Evolutionary conservation across 2,329 filamentous ascomycete genomes (phyloP), one percentile per base, ranked within the genome.

Genomic region (Uncinocarpus reesii): DNA sequence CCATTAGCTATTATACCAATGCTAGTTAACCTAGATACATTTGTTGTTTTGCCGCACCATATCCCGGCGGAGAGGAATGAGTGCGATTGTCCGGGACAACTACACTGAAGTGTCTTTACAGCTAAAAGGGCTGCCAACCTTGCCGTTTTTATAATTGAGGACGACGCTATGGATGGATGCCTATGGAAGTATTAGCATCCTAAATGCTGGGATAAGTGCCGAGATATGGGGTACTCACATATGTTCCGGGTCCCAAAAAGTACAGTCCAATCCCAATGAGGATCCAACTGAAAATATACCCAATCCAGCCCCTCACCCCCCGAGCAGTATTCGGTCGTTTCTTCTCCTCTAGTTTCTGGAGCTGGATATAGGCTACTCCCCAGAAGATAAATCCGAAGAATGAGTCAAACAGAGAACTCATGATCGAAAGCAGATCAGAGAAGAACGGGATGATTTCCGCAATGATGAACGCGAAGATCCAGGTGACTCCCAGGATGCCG

Each of bases 371-470:
- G 1, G 69, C 69, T 1, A 67, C 63, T 13, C 68, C 69, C 69
- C 69, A 95, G 72, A 95, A 95, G 61, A 95, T 94, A 72, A 95
- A 95, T 20, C 89, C 89, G 59, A 72, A 72, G 56, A 72, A 71
- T 0, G 84, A 90, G 67, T 95, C 87, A 61, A 95, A 95, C 1
- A 95, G 76, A 3, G 86, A 86, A 50, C 71, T 73, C 71, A 74
- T 73, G 44, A 74, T 67, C 3, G 70, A 69, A 13, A 77, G 65
- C 55, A 76, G 71, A 52, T 87, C 87, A 7, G 81, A 83, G 70
- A 95, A 95, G 75, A 95, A 95, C 0, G 88, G 88, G 59, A 95
- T 95, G 38, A 94, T 82, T 63, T 95, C 85, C 1, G 89, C 85
- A 57, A 95, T 90, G 62, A 95, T 79, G 65, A 94, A 95, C 5